phyloP scores from a whole-genome alignment of 257 asterid species.

The Nicotiana undulata region DNA sequence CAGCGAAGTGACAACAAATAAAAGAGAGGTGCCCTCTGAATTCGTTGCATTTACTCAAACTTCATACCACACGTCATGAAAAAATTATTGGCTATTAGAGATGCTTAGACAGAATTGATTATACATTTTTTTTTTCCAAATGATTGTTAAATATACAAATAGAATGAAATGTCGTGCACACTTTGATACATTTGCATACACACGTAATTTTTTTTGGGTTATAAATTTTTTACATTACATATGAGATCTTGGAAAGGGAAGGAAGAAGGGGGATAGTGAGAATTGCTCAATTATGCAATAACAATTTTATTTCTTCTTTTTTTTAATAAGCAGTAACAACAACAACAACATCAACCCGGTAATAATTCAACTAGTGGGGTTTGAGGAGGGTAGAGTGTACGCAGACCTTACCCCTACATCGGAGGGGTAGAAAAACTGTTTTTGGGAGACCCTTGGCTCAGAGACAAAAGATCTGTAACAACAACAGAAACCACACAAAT shows the following conservation, averaged over 20 bases:
- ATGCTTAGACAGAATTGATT: not conserved
- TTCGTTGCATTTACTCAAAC: not conserved
- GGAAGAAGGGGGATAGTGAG: not conserved
- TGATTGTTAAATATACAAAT: not conserved
- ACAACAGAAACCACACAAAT: no score
- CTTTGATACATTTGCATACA: not conserved
- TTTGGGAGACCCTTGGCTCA: no score
- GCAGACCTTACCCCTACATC: no score
- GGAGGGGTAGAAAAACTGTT: no score
- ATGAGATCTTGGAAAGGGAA: not conserved
- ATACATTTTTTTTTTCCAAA: not conserved
- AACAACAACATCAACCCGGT: no score
- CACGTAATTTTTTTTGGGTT: not conserved
- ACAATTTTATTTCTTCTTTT: not conserved
- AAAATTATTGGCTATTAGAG: not conserved
- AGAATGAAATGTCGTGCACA: not conserved
- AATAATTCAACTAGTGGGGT: no score
- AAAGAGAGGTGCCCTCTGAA: not conserved
- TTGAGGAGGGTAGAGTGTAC: no score
- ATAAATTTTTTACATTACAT: not conserved
- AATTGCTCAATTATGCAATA: not conserved
- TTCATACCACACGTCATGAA: not conserved
- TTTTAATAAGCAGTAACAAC: no score
- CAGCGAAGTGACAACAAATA: conserved; percentile 1
- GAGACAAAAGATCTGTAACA: no score